phyloP scores from a whole-genome alignment of 2,329 filamentous ascomycete species.

The Xylariaceae sp. region DNA sequence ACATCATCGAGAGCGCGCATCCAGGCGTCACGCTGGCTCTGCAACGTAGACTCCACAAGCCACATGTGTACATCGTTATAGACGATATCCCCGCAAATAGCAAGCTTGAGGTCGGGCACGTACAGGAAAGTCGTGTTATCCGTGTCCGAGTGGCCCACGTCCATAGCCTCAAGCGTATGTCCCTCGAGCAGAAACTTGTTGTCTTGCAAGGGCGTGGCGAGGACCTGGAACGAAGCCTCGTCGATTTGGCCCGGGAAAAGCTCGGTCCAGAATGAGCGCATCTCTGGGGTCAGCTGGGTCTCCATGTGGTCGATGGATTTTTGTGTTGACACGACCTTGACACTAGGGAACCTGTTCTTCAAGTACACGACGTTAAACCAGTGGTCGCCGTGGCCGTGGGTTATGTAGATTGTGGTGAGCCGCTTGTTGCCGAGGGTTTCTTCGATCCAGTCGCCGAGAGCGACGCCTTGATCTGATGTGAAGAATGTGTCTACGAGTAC shows the following conservation, averaged over 20 bases:
- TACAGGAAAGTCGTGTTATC: conserved; percentile 45
- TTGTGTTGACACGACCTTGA: conserved; percentile 31
- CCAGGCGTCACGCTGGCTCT: conserved; percentile 6
- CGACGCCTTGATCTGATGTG: conserved; percentile 41
- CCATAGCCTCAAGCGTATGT: conserved; percentile 32
- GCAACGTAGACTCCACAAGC: conserved; percentile 15
- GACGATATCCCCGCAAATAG: conserved; percentile 44
- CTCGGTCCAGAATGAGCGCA: conserved; percentile 30
- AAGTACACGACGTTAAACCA: conserved; percentile 45
- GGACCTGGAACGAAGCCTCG: conserved; percentile 16
- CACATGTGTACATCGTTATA: conserved; percentile 25
- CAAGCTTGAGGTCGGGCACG: conserved; percentile 44
- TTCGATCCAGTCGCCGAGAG: conserved; percentile 47
- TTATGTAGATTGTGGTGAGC: conserved; percentile 48
- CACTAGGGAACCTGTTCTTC: conserved; percentile 40
- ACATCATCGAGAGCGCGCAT: not conserved
- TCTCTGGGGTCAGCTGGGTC: conserved; percentile 29
- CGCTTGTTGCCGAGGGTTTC: conserved; percentile 36
- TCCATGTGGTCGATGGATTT: conserved; percentile 34
- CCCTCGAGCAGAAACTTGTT: conserved; percentile 34
- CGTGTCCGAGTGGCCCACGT: conserved; percentile 34
- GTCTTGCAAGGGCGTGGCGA: conserved; percentile 24
- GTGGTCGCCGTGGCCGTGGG: conserved; percentile 52
- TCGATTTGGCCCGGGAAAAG: conserved; percentile 38
- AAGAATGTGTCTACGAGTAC: conserved; percentile 48